phyloP scores from a whole-genome alignment of 2,329 filamentous ascomycete species.

The Neofusicoccum laricinum region DNA sequence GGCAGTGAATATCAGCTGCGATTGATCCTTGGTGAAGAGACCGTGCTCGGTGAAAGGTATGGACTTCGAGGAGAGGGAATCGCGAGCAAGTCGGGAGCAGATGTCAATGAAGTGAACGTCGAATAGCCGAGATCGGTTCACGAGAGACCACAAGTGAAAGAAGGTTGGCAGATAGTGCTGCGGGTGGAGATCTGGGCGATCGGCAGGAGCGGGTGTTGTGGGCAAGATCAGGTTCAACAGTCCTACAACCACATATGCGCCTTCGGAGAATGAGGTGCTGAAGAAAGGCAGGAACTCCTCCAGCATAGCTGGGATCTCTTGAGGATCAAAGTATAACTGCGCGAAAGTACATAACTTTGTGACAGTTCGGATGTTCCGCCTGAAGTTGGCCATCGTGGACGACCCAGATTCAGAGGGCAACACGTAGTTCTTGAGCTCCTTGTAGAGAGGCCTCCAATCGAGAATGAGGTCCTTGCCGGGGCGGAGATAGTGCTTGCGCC shows the following conservation, averaged over 20 bases:
- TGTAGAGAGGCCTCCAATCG: slow-evolving; percentile 91
- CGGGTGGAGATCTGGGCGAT: slow-evolving; percentile 73
- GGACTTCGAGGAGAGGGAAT: slow-evolving; percentile 72
- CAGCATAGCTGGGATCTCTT: slow-evolving; percentile 71
- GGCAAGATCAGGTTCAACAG: slow-evolving; percentile 84
- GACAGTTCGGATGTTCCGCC: slow-evolving; percentile 68
- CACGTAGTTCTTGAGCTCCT: slow-evolving; percentile 87
- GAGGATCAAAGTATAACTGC: slow-evolving; percentile 88
- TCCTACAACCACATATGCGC: slow-evolving; percentile 89
- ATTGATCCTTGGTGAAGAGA: slow-evolving; percentile 89
- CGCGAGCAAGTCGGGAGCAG: slow-evolving; percentile 80
- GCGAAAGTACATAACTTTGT: slow-evolving; percentile 88
- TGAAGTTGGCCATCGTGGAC: slow-evolving; percentile 60
- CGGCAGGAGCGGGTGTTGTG: slow-evolving; percentile 71
- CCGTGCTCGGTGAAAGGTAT: slow-evolving; percentile 82
- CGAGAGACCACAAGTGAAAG: slow-evolving; percentile 93
- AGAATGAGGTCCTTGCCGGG: slow-evolving; percentile 85
- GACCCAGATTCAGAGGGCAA: slow-evolving; percentile 75
- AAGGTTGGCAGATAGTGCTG: slow-evolving; percentile 88
- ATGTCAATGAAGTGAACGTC: slow-evolving; percentile 88
- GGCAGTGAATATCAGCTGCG: slow-evolving; percentile 87
- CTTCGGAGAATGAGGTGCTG: slow-evolving; percentile 87
- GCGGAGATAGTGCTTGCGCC: slow-evolving; percentile 92
- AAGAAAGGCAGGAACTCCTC: slow-evolving; percentile 62
- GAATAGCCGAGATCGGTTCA: slow-evolving; percentile 83